Evolutionary conservation across 257 asterid species (phyloP).

Genomic region (Ophiorrhiza pumila): DNA sequence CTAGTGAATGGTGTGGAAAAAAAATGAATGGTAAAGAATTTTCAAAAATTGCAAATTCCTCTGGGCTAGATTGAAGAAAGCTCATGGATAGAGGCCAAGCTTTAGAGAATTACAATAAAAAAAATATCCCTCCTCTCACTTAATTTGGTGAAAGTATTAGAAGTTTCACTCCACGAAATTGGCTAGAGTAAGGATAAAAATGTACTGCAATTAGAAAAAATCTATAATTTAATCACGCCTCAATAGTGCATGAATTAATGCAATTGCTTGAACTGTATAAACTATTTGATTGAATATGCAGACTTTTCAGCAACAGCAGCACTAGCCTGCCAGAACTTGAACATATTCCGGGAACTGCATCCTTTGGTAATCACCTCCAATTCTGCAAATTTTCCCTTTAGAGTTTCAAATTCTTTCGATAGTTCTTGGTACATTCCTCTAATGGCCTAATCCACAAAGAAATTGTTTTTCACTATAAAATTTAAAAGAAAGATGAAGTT

Average conservation of each 20-base stretch:
- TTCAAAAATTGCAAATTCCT: too few species aligned
- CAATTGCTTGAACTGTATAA: too few species aligned
- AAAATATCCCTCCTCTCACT: background rate
- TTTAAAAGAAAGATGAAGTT: background rate
- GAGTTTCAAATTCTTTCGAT: slow-evolving; percentile 5
- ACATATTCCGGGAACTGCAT: background rate
- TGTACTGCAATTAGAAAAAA: too few species aligned
- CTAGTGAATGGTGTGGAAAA: too few species aligned
- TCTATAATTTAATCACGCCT: too few species aligned
- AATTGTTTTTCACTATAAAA: background rate
- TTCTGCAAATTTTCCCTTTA: slow-evolving; percentile 8
- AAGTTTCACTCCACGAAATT: background rate
- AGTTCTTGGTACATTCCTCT: slow-evolving; percentile 5
- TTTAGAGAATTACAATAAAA: background rate
- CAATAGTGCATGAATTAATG: too few species aligned
- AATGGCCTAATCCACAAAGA: slow-evolving; percentile 3
- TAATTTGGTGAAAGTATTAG: background rate
- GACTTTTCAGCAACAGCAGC: background rate
- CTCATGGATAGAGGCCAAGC: background rate
- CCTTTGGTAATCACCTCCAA: slow-evolving; percentile 9
- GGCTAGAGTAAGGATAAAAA: too few species aligned
- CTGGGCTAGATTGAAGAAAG: background rate
- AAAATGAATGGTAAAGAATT: too few species aligned
- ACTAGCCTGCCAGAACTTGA: slow-evolving; percentile 1
- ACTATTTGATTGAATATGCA: background rate